Conservation (phyloP, 163 green algal genomes). For the Chlorella variabilis region DNA sequence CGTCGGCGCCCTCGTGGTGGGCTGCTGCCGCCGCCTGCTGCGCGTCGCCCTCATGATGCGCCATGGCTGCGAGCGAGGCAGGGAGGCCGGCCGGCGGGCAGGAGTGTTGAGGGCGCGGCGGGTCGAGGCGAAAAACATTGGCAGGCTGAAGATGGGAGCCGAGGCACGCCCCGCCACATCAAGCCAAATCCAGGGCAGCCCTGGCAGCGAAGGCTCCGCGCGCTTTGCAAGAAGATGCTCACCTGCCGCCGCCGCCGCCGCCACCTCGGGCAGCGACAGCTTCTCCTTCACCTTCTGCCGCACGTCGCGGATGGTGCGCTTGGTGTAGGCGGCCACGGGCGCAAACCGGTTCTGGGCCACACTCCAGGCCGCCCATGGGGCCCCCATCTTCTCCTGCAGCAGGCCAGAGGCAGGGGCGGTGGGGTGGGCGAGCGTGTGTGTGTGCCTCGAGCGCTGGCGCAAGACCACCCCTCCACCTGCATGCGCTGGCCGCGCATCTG, state of each 20-base stretch:
- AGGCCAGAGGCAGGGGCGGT: background rate
- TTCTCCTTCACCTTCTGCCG: constrained; percentile 3
- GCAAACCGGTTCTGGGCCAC: constrained; percentile 25
- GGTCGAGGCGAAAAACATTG: no score
- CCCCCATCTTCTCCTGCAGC: constrained; percentile 18
- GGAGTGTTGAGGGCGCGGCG: no score
- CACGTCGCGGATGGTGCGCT: constrained; percentile 5
- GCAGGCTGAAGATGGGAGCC: no score
- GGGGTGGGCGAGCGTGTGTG: no score
- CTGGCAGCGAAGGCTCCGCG: no score
- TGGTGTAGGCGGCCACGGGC: constrained; percentile 19
- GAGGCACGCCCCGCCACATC: no score
- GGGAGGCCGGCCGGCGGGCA: no score
- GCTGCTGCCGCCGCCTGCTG: background rate
- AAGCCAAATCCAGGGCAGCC: no score
- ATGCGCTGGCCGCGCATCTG: background rate
- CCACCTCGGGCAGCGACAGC: background rate
- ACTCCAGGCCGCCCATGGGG: constrained; percentile 9
- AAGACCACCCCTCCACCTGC: background rate
- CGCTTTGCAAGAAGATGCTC: no score
- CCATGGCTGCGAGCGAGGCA: no score
- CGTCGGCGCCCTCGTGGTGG: background rate
- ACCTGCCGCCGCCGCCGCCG: background rate
- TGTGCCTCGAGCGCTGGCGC: no score
- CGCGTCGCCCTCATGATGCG: no score